Conservation (phyloP, 805 yeast genomes). For the Starmerella riodocensis region DNA sequence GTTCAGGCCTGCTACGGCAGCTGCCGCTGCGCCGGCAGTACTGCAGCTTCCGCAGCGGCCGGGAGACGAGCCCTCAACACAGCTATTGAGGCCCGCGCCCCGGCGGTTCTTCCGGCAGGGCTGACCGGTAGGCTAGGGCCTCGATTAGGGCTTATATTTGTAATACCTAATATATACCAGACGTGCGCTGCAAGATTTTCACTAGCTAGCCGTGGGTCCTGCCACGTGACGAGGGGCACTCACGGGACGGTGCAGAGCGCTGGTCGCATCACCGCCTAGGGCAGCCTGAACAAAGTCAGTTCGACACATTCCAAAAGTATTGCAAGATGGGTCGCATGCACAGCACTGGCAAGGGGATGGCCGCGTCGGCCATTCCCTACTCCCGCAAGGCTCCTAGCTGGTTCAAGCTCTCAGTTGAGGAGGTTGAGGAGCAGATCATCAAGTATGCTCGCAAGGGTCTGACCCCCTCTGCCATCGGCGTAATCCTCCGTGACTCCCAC, state of each 20-base stretch:
- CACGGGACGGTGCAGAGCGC: constrained; percentile 1
- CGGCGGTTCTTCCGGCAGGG: too few species aligned
- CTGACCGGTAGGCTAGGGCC: too few species aligned
- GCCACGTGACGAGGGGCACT: constrained; percentile 10
- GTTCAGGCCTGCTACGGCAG: too few species aligned
- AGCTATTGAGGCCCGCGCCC: too few species aligned
- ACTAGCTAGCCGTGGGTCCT: constrained; percentile 2
- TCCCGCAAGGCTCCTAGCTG: constrained; percentile 98
- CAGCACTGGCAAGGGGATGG: constrained; percentile 99
- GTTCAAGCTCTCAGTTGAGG: constrained; percentile 94
- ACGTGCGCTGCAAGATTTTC: too few species aligned
- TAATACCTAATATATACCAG: too few species aligned
- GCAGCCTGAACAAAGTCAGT: constrained; percentile 11
- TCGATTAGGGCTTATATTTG: too few species aligned
- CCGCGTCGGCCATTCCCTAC: constrained; percentile 98
- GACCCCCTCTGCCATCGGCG: constrained; percentile 99
- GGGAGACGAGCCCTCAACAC: too few species aligned
- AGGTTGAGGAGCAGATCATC: constrained; percentile 94
- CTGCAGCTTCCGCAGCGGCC: too few species aligned
- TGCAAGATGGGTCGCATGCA: constrained; percentile 99
- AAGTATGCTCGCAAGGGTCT: constrained; percentile 99
- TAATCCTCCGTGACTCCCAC: constrained; percentile 97
- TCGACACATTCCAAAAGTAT: constrained; percentile 16
- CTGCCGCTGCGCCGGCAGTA: too few species aligned
- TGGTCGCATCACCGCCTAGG: not conserved